Evolutionary conservation across 2,329 filamentous ascomycete genomes (phyloP).

Genomic region (Colletotrichum viniferum): DNA sequence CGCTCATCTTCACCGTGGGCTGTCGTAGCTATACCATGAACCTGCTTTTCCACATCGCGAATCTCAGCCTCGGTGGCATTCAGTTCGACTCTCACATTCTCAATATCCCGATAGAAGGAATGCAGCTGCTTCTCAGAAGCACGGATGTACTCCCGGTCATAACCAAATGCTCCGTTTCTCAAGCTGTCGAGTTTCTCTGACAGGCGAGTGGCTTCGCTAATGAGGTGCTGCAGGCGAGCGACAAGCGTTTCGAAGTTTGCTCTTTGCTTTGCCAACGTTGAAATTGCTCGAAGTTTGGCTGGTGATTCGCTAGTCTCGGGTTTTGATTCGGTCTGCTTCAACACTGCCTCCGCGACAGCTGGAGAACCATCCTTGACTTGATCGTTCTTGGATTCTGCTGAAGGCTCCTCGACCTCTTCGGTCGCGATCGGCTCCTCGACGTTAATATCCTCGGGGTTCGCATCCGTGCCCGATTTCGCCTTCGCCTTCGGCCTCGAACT

Average conservation of each 20-base stretch:
- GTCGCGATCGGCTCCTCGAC: constrained; percentile 35
- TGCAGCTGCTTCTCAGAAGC: constrained; percentile 33
- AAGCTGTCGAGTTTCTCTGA: constrained; percentile 33
- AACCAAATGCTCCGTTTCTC: constrained; percentile 7
- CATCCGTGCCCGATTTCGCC: not conserved
- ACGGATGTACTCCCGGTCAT: constrained; percentile 24
- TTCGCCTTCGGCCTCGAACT: not conserved
- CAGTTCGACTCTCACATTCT: constrained; percentile 38
- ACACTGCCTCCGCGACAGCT: not conserved
- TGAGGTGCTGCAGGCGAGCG: constrained; percentile 34
- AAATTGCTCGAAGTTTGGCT: not conserved
- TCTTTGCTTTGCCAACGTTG: constrained; percentile 32
- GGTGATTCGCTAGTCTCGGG: not conserved
- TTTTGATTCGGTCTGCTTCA: constrained; percentile 16
- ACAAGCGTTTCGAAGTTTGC: constrained; percentile 37
- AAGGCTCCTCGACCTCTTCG: constrained; percentile 28
- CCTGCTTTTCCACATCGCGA: constrained; percentile 32
- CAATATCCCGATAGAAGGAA: constrained; percentile 33
- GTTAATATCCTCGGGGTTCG: constrained; percentile 52
- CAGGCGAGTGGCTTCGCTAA: constrained; percentile 32
- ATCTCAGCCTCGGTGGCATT: constrained; percentile 41
- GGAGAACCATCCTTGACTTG: not conserved
- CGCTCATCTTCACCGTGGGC: constrained; percentile 26
- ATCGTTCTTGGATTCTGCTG: not conserved
- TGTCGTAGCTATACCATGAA: constrained; percentile 1